Evolutionary conservation across 345 rosid genomes (phyloP).

Genomic region (Arabis alpina): DNA sequence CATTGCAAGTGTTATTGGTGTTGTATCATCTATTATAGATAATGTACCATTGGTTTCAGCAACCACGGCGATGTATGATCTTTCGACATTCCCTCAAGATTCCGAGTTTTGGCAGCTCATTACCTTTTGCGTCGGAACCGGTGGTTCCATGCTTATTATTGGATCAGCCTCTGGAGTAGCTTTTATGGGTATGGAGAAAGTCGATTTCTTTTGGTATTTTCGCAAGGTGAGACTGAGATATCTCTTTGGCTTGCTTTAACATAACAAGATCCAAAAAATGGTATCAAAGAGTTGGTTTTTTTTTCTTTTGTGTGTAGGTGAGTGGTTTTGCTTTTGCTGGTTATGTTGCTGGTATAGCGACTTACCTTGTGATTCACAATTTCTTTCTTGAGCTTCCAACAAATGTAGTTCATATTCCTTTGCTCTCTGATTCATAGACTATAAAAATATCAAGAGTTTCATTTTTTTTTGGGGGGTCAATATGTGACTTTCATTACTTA

Average conservation of each 20-base stretch:
- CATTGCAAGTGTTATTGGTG: constrained; percentile 68
- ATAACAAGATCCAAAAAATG: not conserved
- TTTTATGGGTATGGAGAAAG: constrained; percentile 85
- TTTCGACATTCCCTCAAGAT: constrained; percentile 68
- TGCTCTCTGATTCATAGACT: constrained; percentile 49
- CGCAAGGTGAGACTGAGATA: constrained; percentile 55
- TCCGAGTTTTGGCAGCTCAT: constrained; percentile 81
- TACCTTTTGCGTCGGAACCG: constrained; percentile 85
- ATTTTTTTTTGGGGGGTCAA: too few relatives aligned
- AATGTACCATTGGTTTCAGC: constrained; percentile 87
- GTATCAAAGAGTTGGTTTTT: not conserved
- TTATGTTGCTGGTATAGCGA: constrained; percentile 61
- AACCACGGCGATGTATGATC: constrained; percentile 86
- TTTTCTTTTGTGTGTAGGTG: constrained; percentile 47
- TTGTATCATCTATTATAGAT: constrained; percentile 76
- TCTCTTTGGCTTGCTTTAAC: not conserved
- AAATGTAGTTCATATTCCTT: constrained; percentile 47
- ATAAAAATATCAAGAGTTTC: too few relatives aligned
- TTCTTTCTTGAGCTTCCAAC: constrained; percentile 45
- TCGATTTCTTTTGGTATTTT: constrained; percentile 86
- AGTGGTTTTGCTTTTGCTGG: constrained; percentile 81
- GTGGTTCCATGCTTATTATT: constrained; percentile 78
- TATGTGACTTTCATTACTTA: too few relatives aligned
- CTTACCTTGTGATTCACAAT: constrained; percentile 49
- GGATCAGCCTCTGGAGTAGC: constrained; percentile 89